Percentiles rank a stretch among this genome's conserved stretches.
These are phyloP conservation scores for Choanephora cucurbitarum DNA, from an alignment of 371 early-diverging fungal genomes.

Conservation along the genomic window DNA sequence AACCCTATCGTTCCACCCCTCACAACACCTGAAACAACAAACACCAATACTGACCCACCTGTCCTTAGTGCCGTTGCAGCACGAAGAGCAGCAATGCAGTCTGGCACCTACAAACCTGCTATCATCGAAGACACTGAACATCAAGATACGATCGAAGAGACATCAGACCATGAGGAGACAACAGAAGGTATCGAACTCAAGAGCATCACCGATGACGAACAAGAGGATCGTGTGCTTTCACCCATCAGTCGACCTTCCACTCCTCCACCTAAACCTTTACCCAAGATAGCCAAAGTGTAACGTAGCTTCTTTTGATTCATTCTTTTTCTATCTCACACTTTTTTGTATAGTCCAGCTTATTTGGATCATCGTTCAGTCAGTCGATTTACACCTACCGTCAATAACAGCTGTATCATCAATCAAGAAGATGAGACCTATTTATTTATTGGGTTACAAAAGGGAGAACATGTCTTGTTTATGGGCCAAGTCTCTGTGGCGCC, in stretches of 20 bases:
- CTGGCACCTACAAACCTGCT: slow-evolving; percentile 19
- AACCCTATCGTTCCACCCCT: no score
- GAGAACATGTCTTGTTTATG: slow-evolving; percentile 50
- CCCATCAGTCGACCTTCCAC: slow-evolving; percentile 7
- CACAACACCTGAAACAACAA: no score
- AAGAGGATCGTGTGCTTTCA: not conserved
- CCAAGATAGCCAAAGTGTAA: not conserved
- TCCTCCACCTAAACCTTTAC: slow-evolving; percentile 6
- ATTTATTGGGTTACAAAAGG: slow-evolving; percentile 24
- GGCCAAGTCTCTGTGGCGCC: slow-evolving; percentile 50
- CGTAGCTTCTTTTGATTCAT: not conserved
- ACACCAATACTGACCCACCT: no score
- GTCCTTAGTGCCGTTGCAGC: slow-evolving; percentile 28
- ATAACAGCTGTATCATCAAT: slow-evolving; percentile 22
- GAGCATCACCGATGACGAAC: slow-evolving; percentile 2
- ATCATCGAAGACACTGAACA: slow-evolving; percentile 2
- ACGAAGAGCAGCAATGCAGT: slow-evolving; percentile 20
- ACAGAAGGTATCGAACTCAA: not conserved
- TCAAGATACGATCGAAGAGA: slow-evolving; percentile 1
- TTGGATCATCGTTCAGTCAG: slow-evolving; percentile 18
- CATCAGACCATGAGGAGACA: slow-evolving; percentile 1
- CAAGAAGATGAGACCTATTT: slow-evolving; percentile 22
- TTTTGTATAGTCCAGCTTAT: slow-evolving; percentile 4
- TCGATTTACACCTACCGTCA: slow-evolving; percentile 12
- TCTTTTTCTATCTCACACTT: not conserved